Evolutionary conservation across 495 filamentous ascomycete genomes (phyloP).

Genomic region (Niebla homalea): DNA sequence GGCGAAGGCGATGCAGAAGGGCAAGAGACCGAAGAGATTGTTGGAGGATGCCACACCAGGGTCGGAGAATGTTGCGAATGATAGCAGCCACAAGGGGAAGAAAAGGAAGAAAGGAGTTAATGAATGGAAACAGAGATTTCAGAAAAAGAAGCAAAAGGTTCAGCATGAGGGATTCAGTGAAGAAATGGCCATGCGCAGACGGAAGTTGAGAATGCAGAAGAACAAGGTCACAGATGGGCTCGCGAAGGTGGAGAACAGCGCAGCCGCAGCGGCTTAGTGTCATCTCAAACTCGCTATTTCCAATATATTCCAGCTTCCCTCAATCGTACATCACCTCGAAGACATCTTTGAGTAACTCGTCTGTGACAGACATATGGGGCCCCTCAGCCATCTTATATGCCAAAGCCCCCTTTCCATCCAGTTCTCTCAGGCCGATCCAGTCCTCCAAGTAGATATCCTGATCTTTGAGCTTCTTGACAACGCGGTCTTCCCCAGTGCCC

Average conservation of each 20-base stretch:
- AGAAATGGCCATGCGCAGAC: conserved; percentile 43
- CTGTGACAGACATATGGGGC: conserved; percentile 69
- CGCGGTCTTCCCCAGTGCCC: background rate
- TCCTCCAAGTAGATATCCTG: conserved; percentile 74
- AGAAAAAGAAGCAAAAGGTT: conserved; percentile 29
- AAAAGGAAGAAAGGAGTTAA: conserved; percentile 28
- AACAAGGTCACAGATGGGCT: conserved; percentile 22
- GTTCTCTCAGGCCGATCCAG: conserved; percentile 73
- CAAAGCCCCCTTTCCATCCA: conserved; percentile 71
- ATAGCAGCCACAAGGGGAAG: conserved; percentile 35
- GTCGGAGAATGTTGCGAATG: conserved; percentile 26
- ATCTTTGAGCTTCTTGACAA: conserved; percentile 54
- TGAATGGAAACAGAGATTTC: conserved; percentile 18
- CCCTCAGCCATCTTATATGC: conserved; percentile 58
- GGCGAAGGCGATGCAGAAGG: conserved; percentile 40
- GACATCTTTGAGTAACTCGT: conserved; percentile 47
- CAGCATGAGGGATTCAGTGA: conserved; percentile 30
- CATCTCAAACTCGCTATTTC: too few species aligned
- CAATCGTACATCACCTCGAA: conserved; percentile 35
- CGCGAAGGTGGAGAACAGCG: background rate
- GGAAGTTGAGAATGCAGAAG: conserved; percentile 43
- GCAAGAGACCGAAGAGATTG: conserved; percentile 52
- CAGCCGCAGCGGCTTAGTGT: too few species aligned
- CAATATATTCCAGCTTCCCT: background rate
- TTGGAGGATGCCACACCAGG: background rate